phyloP scores from a whole-genome alignment of 257 asterid genomes.

The Coffea eugenioides region DNA sequence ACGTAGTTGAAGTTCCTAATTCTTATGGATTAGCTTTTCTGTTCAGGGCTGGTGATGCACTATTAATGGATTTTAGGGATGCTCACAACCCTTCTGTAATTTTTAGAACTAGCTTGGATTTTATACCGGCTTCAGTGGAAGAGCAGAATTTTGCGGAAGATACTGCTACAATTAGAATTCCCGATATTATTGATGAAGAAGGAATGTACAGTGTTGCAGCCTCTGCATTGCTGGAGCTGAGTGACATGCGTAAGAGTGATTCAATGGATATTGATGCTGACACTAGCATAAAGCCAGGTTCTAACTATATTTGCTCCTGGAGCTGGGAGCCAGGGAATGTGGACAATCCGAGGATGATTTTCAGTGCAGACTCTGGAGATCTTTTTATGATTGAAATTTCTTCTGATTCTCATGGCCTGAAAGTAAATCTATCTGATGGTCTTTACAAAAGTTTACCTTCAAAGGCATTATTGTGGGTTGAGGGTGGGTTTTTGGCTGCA shows the following conservation, averaged over 20 bases:
- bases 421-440: conserved; percentile 73
- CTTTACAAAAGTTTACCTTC: conserved; percentile 74
- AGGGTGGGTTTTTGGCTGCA: conserved; percentile 78
- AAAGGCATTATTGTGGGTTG: conserved; percentile 81
- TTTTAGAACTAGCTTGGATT: conserved; percentile 64
- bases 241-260: conserved; percentile 79
- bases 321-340: conserved; percentile 77
- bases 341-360: conserved; percentile 63
- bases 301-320: conserved; percentile 86
- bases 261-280: conserved; percentile 87
- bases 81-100: conserved; percentile 58
- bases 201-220: conserved; percentile 88
- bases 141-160: conserved; percentile 52
- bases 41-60: conserved; percentile 89
- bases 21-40: conserved; percentile 77
- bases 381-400: conserved; percentile 60
- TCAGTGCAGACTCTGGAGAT: conserved; percentile 91
- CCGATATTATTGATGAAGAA: conserved; percentile 90
- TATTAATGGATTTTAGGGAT: conserved; percentile 84
- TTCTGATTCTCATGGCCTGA: conserved; percentile 63
- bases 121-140: conserved; percentile 51
- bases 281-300: conserved; percentile 54
- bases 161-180: conserved; percentile 43
- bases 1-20: conserved; percentile 86
- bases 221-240: conserved; percentile 92